Conservation (phyloP, 306 rosid genomes). For the Prunus mira region DNA sequence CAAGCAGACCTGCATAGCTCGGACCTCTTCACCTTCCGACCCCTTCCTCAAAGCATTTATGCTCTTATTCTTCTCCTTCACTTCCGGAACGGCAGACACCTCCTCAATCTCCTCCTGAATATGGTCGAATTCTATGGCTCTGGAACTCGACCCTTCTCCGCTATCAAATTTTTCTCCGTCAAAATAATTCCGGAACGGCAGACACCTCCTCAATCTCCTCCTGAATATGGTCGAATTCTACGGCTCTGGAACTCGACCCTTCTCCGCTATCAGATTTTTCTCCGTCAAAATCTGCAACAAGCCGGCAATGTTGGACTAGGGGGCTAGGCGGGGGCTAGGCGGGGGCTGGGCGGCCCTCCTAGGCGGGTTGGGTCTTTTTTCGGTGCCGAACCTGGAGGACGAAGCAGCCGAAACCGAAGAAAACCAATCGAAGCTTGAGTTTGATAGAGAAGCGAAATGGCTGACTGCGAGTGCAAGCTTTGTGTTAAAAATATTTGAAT, state of each 20-base stretch:
- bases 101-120: background rate
- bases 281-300: conserved; percentile 65
- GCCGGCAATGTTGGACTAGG: conserved; percentile 22
- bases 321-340: too few relatives aligned
- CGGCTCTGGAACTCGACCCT: conserved; percentile 33
- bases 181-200: conserved; percentile 24
- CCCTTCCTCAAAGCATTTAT: conserved; percentile 48
- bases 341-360: too few relatives aligned
- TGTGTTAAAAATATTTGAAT: too few relatives aligned
- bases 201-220: conserved; percentile 7
- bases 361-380: too few relatives aligned
- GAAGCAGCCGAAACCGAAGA: too few relatives aligned
- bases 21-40: conserved; percentile 80
- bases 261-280: conserved; percentile 53
- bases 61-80: conserved; percentile 22
- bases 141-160: conserved; percentile 43
- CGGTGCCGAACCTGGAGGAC: too few relatives aligned
- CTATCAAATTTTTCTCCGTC: conserved; percentile 61
- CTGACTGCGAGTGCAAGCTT: too few relatives aligned
- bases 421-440: too few relatives aligned
- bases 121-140: conserved; percentile 43
- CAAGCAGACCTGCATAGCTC: conserved; percentile 67
- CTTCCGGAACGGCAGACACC: conserved; percentile 21
- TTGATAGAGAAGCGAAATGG: too few relatives aligned
- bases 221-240: conserved; percentile 38